Conservation (phyloP, 495 filamentous ascomycete species). For the Antarctomyces pellizariae region DNA sequence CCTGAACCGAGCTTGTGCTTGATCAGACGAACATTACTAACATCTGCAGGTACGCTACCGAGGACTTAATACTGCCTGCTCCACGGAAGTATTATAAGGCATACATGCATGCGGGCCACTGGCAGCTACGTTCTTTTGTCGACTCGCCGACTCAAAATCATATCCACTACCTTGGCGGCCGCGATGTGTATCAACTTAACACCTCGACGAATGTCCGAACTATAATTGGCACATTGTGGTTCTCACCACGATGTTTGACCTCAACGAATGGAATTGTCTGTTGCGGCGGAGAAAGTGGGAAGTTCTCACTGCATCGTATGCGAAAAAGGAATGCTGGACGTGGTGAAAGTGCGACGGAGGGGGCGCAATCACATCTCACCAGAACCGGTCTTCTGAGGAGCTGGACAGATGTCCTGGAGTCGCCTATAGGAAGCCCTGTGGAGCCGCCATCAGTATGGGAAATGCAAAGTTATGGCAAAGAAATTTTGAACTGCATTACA, state of each 20-base stretch:
- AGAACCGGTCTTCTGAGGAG: too few species aligned
- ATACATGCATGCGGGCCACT: constrained; percentile 64
- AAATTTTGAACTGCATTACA: constrained; percentile 31
- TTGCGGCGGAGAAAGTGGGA: constrained; percentile 65
- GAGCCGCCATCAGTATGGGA: too few species aligned
- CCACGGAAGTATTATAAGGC: constrained; percentile 56
- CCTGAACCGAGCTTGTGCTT: constrained; percentile 6
- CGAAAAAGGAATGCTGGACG: too few species aligned
- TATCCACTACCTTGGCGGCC: constrained; percentile 60
- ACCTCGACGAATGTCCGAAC: constrained; percentile 47
- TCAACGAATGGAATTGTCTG: constrained; percentile 73
- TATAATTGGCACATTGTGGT: constrained; percentile 54
- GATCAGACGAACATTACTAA: constrained; percentile 11
- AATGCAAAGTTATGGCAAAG: constrained; percentile 21
- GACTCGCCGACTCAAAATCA: constrained; percentile 50
- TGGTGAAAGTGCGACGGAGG: too few species aligned
- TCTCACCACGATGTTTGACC: constrained; percentile 64
- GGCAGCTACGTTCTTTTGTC: constrained; percentile 79
- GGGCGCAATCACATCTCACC: too few species aligned
- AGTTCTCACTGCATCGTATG: constrained; percentile 21
- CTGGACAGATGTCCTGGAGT: too few species aligned
- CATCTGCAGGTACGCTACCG: constrained; percentile 16
- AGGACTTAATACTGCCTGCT: constrained; percentile 33
- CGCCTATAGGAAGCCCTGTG: too few species aligned
- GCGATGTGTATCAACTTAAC: constrained; percentile 48